Evolutionary conservation across 1,284 basidiomycete species (phyloP).

Genomic region (Melanopsichium pennsylvanicum): DNA sequence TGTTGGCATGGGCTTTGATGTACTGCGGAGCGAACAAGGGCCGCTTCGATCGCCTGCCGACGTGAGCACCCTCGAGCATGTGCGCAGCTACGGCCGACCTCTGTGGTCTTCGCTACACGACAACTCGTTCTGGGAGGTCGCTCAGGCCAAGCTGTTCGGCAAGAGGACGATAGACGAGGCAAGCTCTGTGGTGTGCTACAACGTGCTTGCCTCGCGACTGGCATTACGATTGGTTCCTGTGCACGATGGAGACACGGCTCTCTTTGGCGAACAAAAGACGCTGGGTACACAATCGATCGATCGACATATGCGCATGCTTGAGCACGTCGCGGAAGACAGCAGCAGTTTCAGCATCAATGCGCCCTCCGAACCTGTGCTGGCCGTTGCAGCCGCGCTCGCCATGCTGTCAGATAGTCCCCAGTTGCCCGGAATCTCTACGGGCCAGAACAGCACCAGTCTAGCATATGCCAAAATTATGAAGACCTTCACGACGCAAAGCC

Average conservation of each 20-base stretch:
- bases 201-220: background rate
- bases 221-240: background rate
- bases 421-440: too few relatives aligned
- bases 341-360: background rate
- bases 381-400: constrained; percentile 2
- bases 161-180: too few relatives aligned
- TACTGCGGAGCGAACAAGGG: background rate
- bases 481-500: too few relatives aligned
- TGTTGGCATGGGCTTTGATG: constrained; percentile 1
- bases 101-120: background rate
- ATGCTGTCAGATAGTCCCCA: too few relatives aligned
- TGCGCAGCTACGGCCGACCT: background rate
- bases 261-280: background rate
- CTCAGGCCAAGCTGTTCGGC: background rate
- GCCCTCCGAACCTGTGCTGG: constrained; percentile 7
- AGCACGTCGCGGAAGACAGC: background rate
- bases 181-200: too few relatives aligned
- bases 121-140: background rate
- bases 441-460: too few relatives aligned
- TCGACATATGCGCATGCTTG: constrained; percentile 3
- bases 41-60: too few relatives aligned
- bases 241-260: accelerated
- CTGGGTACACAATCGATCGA: background rate
- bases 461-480: too few relatives aligned
- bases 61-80: too few relatives aligned